phyloP scores from a whole-genome alignment of 2,329 filamentous ascomycete genomes.

The Fusarium tanahbumbuense region DNA sequence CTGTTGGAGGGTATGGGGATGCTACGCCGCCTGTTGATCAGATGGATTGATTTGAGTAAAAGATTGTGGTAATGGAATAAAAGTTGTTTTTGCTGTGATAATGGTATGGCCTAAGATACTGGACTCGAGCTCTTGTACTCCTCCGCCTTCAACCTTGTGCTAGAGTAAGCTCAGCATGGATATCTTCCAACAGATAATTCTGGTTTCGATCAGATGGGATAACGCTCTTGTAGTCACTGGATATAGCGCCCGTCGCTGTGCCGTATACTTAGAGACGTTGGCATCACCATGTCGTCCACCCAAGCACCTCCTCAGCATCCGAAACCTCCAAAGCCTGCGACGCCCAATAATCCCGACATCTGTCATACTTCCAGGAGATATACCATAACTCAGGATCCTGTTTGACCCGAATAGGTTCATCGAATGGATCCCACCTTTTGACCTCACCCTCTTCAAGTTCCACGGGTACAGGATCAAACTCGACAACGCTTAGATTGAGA shows the following conservation, averaged over 20 bases:
- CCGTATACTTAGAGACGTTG: too few species aligned
- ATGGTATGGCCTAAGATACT: neutral
- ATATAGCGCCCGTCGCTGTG: too few species aligned
- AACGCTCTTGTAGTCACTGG: neutral
- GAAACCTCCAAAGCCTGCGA: neutral
- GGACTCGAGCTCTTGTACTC: too few species aligned
- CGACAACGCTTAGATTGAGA: neutral
- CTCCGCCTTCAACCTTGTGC: too few species aligned
- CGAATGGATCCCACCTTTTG: neutral
- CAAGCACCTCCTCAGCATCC: neutral
- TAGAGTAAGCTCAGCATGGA: too few species aligned
- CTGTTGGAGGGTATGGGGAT: constrained; percentile 32
- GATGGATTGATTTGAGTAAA: constrained; percentile 43
- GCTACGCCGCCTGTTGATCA: constrained; percentile 50
- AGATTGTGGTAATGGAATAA: neutral
- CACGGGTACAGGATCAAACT: neutral
- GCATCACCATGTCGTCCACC: neutral
- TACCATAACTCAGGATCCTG: neutral
- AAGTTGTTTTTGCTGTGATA: neutral
- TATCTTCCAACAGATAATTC: too few species aligned
- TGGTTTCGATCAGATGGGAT: too few species aligned
- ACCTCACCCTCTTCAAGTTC: neutral
- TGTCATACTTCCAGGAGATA: neutral
- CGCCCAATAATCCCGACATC: neutral
- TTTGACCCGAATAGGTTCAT: neutral